Evolutionary conservation across 352 stramenopile species (phyloP).

Genomic region (Discostella stelligera): DNA sequence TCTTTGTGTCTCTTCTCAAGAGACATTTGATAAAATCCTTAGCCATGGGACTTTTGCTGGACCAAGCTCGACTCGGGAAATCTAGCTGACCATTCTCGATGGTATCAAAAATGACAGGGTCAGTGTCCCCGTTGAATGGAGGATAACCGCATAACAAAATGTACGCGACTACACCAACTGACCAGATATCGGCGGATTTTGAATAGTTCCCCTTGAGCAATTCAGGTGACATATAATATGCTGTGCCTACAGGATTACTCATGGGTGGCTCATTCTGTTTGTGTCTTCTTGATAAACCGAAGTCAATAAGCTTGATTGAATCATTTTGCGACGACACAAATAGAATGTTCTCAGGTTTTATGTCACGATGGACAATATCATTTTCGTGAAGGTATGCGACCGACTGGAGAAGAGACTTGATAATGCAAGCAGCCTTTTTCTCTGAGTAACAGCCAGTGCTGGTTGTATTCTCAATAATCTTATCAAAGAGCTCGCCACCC

Average conservation of each 20-base stretch:
- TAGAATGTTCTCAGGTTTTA: slow-evolving; percentile 75
- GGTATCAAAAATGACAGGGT: not conserved
- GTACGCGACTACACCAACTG: slow-evolving; percentile 90
- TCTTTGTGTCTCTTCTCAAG: not conserved
- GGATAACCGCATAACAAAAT: slow-evolving; percentile 81
- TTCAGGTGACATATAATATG: slow-evolving; percentile 84
- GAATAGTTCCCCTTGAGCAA: slow-evolving; percentile 88
- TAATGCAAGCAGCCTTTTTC: slow-evolving; percentile 7
- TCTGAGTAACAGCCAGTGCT: slow-evolving; percentile 11
- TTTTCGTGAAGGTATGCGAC: slow-evolving; percentile 30
- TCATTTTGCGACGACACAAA: slow-evolving; percentile 88
- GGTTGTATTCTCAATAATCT: slow-evolving; percentile 1
- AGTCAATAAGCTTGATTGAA: slow-evolving; percentile 96
- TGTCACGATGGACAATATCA: slow-evolving; percentile 39
- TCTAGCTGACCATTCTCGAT: slow-evolving; percentile 3
- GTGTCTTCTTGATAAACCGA: slow-evolving; percentile 82
- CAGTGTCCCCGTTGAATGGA: slow-evolving; percentile 7
- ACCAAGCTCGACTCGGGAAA: slow-evolving; percentile 2
- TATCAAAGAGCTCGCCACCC: slow-evolving; percentile 44
- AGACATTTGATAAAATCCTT: slow-evolving; percentile 15
- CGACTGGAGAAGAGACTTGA: slow-evolving; percentile 20
- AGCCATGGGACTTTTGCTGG: not conserved
- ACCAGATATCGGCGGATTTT: slow-evolving; percentile 89
- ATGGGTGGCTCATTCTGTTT: not conserved
- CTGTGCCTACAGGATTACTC: slow-evolving; percentile 40